A percentile compares a stretch with the other conserved stretches of the same genome.
Conservation (phyloP, 2,329 filamentous ascomycete genomes). For the Sporothrix humicola region DNA sequence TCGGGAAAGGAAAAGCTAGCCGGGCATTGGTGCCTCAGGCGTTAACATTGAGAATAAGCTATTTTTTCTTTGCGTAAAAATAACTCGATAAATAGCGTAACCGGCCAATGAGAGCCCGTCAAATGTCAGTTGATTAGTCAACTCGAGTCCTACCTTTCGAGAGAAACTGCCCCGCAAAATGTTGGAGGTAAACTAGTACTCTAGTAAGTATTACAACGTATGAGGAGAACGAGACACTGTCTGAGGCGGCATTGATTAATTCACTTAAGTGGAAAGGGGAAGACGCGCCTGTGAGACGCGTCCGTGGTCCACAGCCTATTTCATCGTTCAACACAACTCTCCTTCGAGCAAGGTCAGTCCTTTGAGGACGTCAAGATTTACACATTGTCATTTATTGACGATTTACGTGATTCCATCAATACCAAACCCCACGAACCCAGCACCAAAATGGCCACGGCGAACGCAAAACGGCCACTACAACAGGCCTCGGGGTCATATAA, state of each 20-base stretch:
- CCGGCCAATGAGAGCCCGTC: conserved; percentile 33
- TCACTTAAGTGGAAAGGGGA: no score
- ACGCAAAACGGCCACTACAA: neutral
- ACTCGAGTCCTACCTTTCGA: neutral
- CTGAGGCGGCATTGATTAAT: no score
- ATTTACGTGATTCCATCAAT: neutral
- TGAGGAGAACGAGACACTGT: no score
- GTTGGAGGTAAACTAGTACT: neutral
- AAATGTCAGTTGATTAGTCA: conserved; percentile 38
- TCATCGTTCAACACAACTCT: no score
- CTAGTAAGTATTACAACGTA: no score
- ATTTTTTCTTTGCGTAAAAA: conserved; percentile 2
- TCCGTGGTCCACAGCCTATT: neutral
- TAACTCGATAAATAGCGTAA: neutral
- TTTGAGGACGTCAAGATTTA: neutral
- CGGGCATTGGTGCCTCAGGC: conserved; percentile 37
- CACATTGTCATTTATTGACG: no score
- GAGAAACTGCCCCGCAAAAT: conserved; percentile 12
- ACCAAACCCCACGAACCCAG: neutral
- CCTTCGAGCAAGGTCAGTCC: neutral
- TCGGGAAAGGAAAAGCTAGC: conserved; percentile 33
- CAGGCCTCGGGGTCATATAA: conserved; percentile 65
- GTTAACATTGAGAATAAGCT: neutral
- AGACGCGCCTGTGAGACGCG: conserved; percentile 23
- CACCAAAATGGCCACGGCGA: conserved; percentile 28